These are phyloP conservation scores for Calonectria pteridis DNA, from an alignment of 2,329 filamentous ascomycete genomes.

Conservation along the genomic window DNA sequence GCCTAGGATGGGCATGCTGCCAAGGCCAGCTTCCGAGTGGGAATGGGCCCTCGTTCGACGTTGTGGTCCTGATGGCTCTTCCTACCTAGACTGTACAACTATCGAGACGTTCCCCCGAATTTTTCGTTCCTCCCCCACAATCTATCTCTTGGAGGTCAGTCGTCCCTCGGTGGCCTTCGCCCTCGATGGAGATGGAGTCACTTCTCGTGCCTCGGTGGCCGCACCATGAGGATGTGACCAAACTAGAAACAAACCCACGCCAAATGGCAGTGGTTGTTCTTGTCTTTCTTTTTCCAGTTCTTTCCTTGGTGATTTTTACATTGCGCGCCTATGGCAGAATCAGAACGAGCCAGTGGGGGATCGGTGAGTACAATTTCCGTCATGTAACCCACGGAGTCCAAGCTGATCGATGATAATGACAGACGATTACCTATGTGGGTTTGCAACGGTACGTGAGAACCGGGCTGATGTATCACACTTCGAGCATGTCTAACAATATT, in stretches of 20 bases:
- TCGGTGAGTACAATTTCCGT: conserved; percentile 17
- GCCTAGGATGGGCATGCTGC: not conserved
- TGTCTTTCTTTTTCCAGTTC: conserved; percentile 25
- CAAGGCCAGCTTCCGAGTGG: not conserved
- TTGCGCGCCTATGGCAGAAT: conserved; percentile 26
- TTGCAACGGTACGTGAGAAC: conserved; percentile 25
- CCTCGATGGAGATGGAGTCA: conserved; percentile 28
- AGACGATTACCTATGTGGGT: conserved; percentile 29
- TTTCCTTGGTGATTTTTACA: conserved; percentile 17
- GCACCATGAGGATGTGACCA: conserved; percentile 13
- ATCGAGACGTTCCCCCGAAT: not conserved
- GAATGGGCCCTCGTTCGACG: not conserved
- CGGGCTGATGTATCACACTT: not conserved
- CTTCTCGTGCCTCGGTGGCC: conserved; percentile 20
- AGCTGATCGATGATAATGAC: not conserved
- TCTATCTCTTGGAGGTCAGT: not conserved
- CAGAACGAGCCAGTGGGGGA: conserved; percentile 25
- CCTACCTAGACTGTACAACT: conserved; percentile 8
- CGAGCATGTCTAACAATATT: not conserved
- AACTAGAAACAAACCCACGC: conserved; percentile 17
- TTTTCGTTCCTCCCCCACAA: not conserved
- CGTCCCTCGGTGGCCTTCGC: not conserved
- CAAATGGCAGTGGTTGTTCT: conserved; percentile 18
- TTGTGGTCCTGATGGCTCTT: not conserved
- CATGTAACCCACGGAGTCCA: not conserved